phyloP scores from a whole-genome alignment of 345 rosid species.

The Aegle marmelos region DNA sequence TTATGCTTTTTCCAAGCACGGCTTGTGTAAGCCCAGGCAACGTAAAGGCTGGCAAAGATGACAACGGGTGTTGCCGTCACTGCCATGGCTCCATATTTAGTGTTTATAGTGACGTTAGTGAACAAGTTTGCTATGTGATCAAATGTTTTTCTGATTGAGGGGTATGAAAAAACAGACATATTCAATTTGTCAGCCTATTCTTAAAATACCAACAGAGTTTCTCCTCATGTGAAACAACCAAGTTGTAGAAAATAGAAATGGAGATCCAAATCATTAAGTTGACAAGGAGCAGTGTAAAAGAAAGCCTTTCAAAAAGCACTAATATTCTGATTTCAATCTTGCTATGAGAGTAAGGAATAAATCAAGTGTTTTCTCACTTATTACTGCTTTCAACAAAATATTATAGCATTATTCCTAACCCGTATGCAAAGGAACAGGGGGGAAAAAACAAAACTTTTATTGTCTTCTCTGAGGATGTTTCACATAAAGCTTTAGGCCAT shows the following conservation, averaged over 20 bases:
- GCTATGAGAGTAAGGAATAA: slow-evolving; percentile 26
- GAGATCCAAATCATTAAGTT: not conserved
- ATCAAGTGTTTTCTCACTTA: not conserved
- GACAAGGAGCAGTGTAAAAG: not conserved
- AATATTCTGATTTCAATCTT: slow-evolving; percentile 33
- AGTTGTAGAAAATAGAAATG: not conserved
- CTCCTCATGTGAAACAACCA: too few species aligned
- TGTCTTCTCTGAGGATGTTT: not conserved
- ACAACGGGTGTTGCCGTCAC: slow-evolving; percentile 37
- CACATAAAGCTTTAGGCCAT: not conserved
- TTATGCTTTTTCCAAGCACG: slow-evolving; percentile 22
- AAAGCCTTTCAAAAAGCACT: not conserved
- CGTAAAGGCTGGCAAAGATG: slow-evolving; percentile 37
- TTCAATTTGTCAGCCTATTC: not conserved
- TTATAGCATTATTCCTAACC: slow-evolving; percentile 3
- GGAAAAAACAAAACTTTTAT: not conserved
- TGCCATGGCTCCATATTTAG: slow-evolving; percentile 40
- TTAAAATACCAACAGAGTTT: too few species aligned
- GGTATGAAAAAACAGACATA: not conserved
- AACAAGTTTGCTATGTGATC: slow-evolving; percentile 21
- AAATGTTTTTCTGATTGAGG: not conserved
- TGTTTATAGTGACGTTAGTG: slow-evolving; percentile 24
- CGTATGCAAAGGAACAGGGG: not conserved
- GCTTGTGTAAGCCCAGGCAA: slow-evolving; percentile 40
- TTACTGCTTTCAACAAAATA: too few species aligned